Evolutionary conservation across 1,139 yeast species (phyloP).

Genomic region (Protomyces pachydermus): DNA sequence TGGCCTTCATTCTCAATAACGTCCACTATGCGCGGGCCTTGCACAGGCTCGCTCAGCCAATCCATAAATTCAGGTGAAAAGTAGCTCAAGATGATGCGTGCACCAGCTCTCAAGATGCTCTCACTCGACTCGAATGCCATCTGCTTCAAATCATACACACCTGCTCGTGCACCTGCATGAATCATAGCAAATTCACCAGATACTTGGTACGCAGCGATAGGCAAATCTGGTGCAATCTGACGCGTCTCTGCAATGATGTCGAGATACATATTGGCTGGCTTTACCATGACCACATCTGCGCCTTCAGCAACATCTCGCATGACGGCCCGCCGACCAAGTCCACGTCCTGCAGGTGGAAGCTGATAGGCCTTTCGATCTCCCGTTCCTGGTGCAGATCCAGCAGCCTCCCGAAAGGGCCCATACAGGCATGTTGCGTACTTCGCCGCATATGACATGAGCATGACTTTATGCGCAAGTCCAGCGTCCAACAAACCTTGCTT

Average conservation of each 20-base stretch:
- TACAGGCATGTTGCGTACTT: slow-evolving; percentile 86
- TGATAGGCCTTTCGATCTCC: slow-evolving; percentile 95
- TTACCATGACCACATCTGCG: slow-evolving; percentile 89
- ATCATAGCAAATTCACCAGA: slow-evolving; percentile 98
- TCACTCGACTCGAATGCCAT: slow-evolving; percentile 90
- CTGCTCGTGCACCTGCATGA: slow-evolving; percentile 97
- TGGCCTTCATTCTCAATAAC: slow-evolving; percentile 16
- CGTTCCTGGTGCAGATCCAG: slow-evolving; percentile 79
- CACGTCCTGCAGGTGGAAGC: slow-evolving; percentile 87
- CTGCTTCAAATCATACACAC: slow-evolving; percentile 76
- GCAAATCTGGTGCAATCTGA: slow-evolving; percentile 72
- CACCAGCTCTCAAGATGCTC: slow-evolving; percentile 94
- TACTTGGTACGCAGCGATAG: slow-evolving; percentile 92
- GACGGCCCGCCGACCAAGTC: slow-evolving; percentile 89
- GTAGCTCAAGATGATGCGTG: slow-evolving; percentile 81
- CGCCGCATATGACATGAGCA: slow-evolving; percentile 91
- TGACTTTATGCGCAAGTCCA: slow-evolving; percentile 78
- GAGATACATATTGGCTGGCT: slow-evolving; percentile 94
- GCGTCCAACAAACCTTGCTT: slow-evolving; percentile 77
- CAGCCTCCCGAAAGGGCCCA: slow-evolving; percentile 98
- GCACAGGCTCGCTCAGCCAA: slow-evolving; percentile 52
- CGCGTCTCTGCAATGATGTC: slow-evolving; percentile 88
- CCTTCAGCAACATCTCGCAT: slow-evolving; percentile 85
- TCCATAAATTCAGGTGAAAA: slow-evolving; percentile 94
- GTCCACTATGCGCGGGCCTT: slow-evolving; percentile 10